These are phyloP conservation scores for Ganoderma leucocontextum DNA, from an alignment of 1,284 basidiomycete genomes.

Conservation along the genomic window DNA sequence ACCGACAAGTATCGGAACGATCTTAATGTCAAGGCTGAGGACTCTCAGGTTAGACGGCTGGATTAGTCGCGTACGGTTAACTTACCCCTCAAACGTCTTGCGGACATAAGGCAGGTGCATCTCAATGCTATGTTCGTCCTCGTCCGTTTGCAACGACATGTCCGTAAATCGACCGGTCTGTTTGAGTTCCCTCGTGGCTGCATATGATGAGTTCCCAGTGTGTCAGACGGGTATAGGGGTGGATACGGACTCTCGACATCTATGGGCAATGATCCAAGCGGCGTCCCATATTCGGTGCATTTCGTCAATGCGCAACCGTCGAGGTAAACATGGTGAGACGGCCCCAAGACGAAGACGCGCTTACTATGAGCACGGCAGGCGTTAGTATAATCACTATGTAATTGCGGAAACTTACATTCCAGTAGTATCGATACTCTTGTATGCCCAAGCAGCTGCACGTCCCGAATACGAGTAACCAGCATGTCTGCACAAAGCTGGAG, in stretches of 20 bases:
- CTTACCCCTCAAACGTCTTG: conserved; percentile 85
- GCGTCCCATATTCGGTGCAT: conserved; percentile 85
- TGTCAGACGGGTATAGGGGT: background rate
- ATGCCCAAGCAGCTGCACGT: conserved; percentile 94
- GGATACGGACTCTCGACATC: conserved; percentile 77
- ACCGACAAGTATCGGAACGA: conserved; percentile 95
- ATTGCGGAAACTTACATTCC: conserved; percentile 68
- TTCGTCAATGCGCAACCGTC: conserved; percentile 86
- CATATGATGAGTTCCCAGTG: background rate
- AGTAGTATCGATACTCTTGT: conserved; percentile 84
- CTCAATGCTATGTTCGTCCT: conserved; percentile 97
- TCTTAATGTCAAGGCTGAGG: conserved; percentile 71
- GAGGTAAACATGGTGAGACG: conserved; percentile 93
- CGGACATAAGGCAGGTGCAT: conserved; percentile 97
- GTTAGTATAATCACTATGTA: background rate
- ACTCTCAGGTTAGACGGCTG: background rate
- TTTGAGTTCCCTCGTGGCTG: conserved; percentile 77
- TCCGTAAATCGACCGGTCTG: conserved; percentile 75
- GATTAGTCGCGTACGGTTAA: conserved; percentile 11
- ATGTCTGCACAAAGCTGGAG: conserved; percentile 66
- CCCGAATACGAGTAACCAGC: conserved; percentile 98
- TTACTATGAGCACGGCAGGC: conserved; percentile 59
- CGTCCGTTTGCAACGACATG: conserved; percentile 79
- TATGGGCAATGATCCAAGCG: conserved; percentile 84
- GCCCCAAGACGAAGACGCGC: conserved; percentile 94